These are phyloP conservation scores for Sparassis latifolia DNA, from an alignment of 1,284 basidiomycete genomes.

Conservation along the genomic window DNA sequence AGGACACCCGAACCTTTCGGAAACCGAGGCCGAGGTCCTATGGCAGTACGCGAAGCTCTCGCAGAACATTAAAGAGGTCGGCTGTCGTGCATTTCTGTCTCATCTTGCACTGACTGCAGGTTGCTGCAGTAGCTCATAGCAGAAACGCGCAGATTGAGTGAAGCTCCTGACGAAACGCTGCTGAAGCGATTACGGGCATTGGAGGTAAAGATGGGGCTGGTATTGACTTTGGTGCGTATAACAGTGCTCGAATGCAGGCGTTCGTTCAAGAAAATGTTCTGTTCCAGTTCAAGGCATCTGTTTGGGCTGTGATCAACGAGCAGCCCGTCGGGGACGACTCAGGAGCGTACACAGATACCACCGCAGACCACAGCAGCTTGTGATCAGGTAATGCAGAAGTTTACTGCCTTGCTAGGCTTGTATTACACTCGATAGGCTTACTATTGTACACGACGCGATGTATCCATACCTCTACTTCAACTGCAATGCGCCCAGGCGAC, in stretches of 20 bases:
- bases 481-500: constrained; percentile 43
- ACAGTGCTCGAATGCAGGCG: background rate
- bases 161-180: constrained; percentile 69
- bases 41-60: constrained; percentile 56
- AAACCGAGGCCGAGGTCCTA: constrained; percentile 50
- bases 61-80: constrained; percentile 48
- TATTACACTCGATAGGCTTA: constrained; percentile 5
- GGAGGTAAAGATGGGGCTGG: constrained; percentile 93
- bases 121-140: constrained; percentile 40
- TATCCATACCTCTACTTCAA: constrained; percentile 29
- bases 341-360: constrained; percentile 26
- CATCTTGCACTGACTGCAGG: too few relatives aligned
- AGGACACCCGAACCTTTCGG: constrained; percentile 48
- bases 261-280: background rate
- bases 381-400: background rate
- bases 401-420: background rate
- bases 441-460: constrained; percentile 11
- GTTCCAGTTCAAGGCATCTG: constrained; percentile 84
- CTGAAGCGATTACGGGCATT: constrained; percentile 76
- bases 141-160: constrained; percentile 53
- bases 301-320: constrained; percentile 92
- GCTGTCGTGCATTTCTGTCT: background rate
- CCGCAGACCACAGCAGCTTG: constrained; percentile 27
- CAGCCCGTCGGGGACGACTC: constrained; percentile 52
- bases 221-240: constrained; percentile 72